Conservation (phyloP, 2,329 filamentous ascomycete species). For the Beauveria pseudobassiana region DNA sequence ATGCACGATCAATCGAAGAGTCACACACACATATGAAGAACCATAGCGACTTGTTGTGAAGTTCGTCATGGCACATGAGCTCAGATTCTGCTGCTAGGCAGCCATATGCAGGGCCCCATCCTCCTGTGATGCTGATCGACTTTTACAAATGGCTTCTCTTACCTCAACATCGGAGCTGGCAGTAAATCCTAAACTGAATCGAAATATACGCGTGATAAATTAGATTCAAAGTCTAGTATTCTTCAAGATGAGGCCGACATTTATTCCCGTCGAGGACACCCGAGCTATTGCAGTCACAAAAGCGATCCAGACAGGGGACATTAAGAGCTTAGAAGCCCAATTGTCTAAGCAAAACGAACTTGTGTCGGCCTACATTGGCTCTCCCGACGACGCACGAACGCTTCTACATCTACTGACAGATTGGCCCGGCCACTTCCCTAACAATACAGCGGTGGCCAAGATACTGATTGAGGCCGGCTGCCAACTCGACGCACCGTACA, state of each 20-base stretch:
- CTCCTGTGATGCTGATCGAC: not conserved
- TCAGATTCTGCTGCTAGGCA: not conserved
- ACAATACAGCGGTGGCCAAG: slow-evolving; percentile 1
- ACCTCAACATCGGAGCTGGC: too few relatives aligned
- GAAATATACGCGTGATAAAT: not conserved
- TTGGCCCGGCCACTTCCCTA: slow-evolving; percentile 14
- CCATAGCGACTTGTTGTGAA: not conserved
- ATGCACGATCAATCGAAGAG: not conserved
- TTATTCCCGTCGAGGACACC: slow-evolving; percentile 5
- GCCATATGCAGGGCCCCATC: not conserved
- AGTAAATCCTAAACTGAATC: too few relatives aligned
- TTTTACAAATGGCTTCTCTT: not conserved
- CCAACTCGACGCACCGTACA: slow-evolving; percentile 12
- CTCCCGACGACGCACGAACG: slow-evolving; percentile 6
- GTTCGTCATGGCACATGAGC: not conserved
- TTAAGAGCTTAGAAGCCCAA: not conserved
- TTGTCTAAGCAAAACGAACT: slow-evolving; percentile 10
- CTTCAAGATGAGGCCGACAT: not conserved
- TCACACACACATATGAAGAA: not conserved
- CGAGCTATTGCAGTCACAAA: slow-evolving; percentile 2
- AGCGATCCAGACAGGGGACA: slow-evolving; percentile 12
- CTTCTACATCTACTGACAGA: slow-evolving; percentile 15
- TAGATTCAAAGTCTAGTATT: not conserved
- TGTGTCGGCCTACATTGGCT: slow-evolving; percentile 10
- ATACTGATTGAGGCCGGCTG: slow-evolving; percentile 11